phyloP scores from a whole-genome alignment of 768 basidiomycete genomes.

The Porphyrellus cyaneotinctus region DNA sequence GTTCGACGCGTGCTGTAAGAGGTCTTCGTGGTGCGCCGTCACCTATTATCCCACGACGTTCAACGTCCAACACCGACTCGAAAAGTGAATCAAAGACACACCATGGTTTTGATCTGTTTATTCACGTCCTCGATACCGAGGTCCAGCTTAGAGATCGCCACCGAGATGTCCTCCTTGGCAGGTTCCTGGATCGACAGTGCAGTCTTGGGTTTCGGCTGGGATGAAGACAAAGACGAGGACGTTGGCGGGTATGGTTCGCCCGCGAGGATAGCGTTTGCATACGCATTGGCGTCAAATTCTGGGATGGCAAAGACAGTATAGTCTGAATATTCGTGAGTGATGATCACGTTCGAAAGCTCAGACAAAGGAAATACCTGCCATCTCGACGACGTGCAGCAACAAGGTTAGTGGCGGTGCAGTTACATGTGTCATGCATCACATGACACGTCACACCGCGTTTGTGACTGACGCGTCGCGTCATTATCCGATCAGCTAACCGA shows the following conservation, averaged over 20 bases:
- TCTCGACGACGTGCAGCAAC: conserved; percentile 1
- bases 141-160: conserved; percentile 84
- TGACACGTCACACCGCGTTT: conserved; percentile 30
- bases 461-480: conserved; percentile 25
- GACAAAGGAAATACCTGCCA: conserved; percentile 18
- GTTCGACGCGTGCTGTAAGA: conserved; percentile 78
- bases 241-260: conserved; percentile 68
- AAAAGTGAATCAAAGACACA: conserved; percentile 33
- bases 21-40: conserved; percentile 73
- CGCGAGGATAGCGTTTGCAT: conserved; percentile 86
- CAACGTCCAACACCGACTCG: not conserved
- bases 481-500: conserved; percentile 3
- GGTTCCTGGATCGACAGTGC: conserved; percentile 42
- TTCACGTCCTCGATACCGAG: conserved; percentile 88
- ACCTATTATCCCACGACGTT: conserved; percentile 53
- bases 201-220: conserved; percentile 15
- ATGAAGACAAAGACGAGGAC: too few species aligned
- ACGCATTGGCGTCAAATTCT: conserved; percentile 83
- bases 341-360: not conserved
- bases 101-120: conserved; percentile 83
- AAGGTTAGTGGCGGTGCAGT: conserved; percentile 17
- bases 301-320: conserved; percentile 70
- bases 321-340: conserved; percentile 40
- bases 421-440: conserved; percentile 19
- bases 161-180: conserved; percentile 81